These are phyloP conservation scores for Lunularia cruciata DNA, from an alignment of 225 moss, liverwort and hornwort species.

Conservation along the genomic window DNA sequence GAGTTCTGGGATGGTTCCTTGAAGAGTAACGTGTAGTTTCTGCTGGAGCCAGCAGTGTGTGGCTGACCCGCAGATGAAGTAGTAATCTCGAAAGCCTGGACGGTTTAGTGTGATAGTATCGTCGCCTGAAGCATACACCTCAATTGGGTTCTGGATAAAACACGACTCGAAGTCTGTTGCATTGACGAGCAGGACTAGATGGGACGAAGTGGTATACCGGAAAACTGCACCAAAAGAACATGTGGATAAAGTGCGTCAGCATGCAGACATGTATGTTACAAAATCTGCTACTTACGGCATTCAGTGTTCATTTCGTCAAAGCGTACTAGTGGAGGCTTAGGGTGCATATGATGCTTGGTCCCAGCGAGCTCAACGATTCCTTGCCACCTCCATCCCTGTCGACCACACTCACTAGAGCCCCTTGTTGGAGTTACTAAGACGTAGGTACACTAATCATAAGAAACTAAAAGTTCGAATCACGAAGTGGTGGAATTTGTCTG, in stretches of 20 bases:
- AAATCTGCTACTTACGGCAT: no score
- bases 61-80: constrained; percentile 9
- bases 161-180: background rate
- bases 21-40: constrained; percentile 5
- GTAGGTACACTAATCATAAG: no score
- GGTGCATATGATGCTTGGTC: no score
- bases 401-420: no score
- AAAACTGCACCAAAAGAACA: constrained; percentile 17
- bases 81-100: constrained; percentile 15
- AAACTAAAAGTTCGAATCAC: no score
- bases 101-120: background rate
- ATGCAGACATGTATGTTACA: no score
- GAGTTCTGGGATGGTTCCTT: background rate
- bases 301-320: no score
- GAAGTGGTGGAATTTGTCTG: no score
- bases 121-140: background rate
- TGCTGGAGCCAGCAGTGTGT: constrained; percentile 12
- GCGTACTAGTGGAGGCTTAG: no score
- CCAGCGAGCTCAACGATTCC: no score
- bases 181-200: constrained; percentile 3
- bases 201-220: background rate
- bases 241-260: background rate
- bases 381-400: no score
- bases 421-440: no score
- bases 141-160: background rate